A percentile compares a stretch with the other conserved stretches of the same genome.
phyloP scores from a whole-genome alignment of 495 filamentous ascomycete species.

The Penicillium cosmopolitanum region DNA sequence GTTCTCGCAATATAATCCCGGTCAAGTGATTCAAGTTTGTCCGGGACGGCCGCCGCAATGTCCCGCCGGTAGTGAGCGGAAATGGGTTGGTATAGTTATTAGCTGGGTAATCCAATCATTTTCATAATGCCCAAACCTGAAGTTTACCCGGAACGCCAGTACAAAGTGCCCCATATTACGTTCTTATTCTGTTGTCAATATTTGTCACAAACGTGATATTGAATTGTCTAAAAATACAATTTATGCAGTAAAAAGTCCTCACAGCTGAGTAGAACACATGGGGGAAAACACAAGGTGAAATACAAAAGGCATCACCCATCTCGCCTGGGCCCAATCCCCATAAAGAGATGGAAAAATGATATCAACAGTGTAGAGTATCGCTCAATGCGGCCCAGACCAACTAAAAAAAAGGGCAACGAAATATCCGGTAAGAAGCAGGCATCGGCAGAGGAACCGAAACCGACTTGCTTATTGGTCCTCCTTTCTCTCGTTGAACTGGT shows the following conservation, averaged over 20 bases:
- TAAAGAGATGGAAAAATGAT: conserved; percentile 16
- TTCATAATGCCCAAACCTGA: too few relatives aligned
- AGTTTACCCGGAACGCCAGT: too few relatives aligned
- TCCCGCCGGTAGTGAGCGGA: too few relatives aligned
- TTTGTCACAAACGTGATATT: conserved; percentile 6
- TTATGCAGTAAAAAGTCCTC: conserved; percentile 31
- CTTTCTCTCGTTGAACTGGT: conserved; percentile 29
- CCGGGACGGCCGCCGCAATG: too few relatives aligned
- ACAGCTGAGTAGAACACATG: conserved; percentile 21
- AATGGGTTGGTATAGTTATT: too few relatives aligned
- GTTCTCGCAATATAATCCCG: too few relatives aligned
- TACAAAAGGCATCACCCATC: conserved; percentile 23
- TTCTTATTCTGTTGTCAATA: too few relatives aligned
- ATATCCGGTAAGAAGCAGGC: conserved; percentile 3
- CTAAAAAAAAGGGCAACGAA: conserved; percentile 8
- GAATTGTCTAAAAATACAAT: conserved; percentile 65
- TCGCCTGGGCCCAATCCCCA: conserved; percentile 10
- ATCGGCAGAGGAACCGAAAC: background rate
- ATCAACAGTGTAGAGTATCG: conserved; percentile 20
- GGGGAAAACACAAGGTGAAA: conserved; percentile 20
- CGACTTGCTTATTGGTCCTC: conserved; percentile 5
- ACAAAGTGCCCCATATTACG: too few relatives aligned
- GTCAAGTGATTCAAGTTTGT: too few relatives aligned
- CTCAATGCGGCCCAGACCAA: conserved; percentile 9
- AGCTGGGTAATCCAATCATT: too few relatives aligned